Evolutionary conservation across 1,139 yeast species (phyloP), one percentile per base, ranked within the genome.

Genomic region (Arxiozyma slooffiae): DNA sequence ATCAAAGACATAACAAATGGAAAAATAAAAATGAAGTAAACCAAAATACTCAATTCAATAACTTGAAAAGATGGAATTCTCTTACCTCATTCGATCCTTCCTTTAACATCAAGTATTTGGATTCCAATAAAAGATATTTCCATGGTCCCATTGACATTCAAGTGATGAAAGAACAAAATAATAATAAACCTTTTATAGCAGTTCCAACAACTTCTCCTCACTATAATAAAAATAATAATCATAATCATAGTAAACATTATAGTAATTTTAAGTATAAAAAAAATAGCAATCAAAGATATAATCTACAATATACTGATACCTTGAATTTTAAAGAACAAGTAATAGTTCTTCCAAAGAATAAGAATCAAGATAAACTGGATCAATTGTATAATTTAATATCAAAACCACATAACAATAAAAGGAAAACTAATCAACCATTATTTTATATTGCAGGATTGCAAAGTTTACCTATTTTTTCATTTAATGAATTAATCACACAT

Each of bases 341-440:
- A 11, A 23, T 41, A 22, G 24, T 16, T 8, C 34, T 14, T 18
- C 9, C 23, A 18, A 30, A 24, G 16, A 37, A 42, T 38, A 24
- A 18, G 30, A 38, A 37, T 14, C 30, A 38, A 20, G 22, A 16
- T 24, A 37, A 37, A 36, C 21, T 24, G 45, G 30, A 34, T 8
- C 39, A 26, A 38, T 45, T 45, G n/a, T 26, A 38, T 30, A n/a
- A 45, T 11, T 21, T 45, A 39, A 40, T 38, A 14, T 23, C 38
- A 21, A 26, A 45, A 7, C n/a, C 24, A 22, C 43, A 45, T 14
- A 26, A 39, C 11, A 20, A 5, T 7, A 44, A 38, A 24, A 38
- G 37, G 38, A 44, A 9, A 17, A 26, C 36, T 24, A 45, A 24
- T 18, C 24, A 45, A 45, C 47, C 48, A 45, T 23, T 45, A 20